Percentiles rank a stretch among this genome's conserved stretches.
These are phyloP conservation scores for Verticillium nonalfalfae DNA, from an alignment of 2,329 filamentous ascomycete genomes.

Conservation along the genomic window DNA sequence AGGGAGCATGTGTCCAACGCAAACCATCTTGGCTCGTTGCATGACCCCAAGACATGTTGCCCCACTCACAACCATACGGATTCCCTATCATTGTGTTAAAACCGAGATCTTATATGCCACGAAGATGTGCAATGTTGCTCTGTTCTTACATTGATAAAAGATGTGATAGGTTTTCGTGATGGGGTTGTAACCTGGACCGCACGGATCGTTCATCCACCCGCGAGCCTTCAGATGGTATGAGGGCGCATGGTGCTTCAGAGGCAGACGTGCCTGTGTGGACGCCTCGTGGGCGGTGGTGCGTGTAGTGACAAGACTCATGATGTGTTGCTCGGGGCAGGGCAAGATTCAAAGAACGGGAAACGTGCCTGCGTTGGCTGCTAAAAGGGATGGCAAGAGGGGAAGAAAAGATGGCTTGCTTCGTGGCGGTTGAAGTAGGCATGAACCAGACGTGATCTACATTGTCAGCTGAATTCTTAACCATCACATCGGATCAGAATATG, in stretches of 20 bases:
- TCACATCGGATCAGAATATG: neutral
- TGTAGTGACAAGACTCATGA: neutral
- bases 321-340: neutral
- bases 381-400: neutral
- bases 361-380: no score
- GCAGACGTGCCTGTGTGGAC: neutral
- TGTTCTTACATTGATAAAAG: slow-evolving; percentile 44
- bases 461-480: neutral
- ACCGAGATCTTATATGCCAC: no score
- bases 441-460: neutral
- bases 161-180: slow-evolving; percentile 40
- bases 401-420: neutral
- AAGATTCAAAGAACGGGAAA: neutral
- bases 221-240: slow-evolving; percentile 15
- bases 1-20: slow-evolving; percentile 33
- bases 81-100: slow-evolving; percentile 19
- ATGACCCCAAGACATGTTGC: slow-evolving; percentile 40
- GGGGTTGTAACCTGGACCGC: slow-evolving; percentile 42
- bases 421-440: neutral
- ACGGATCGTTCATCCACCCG: slow-evolving; percentile 35
- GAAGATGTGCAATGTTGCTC: slow-evolving; percentile 19
- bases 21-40: slow-evolving; percentile 33
- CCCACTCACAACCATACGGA: slow-evolving; percentile 28
- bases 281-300: neutral
- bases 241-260: neutral